These are phyloP conservation scores for Chaetomium olivaceum DNA, from an alignment of 2,329 filamentous ascomycete species.

Conservation along the genomic window DNA sequence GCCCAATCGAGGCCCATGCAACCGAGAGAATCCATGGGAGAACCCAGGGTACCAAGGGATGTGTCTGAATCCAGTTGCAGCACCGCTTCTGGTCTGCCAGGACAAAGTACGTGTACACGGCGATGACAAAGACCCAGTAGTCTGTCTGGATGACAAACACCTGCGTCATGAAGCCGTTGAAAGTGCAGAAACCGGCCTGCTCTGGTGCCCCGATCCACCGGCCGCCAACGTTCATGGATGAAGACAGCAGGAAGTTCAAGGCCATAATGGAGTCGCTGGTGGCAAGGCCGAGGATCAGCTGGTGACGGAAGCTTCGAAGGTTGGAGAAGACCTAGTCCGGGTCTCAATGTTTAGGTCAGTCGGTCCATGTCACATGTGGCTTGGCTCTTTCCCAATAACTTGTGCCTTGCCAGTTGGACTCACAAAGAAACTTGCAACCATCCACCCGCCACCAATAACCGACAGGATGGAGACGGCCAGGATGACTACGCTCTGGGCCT, in stretches of 20 bases:
- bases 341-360: not conserved
- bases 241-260: constrained; percentile 43
- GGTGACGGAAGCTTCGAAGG: constrained; percentile 43
- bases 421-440: constrained; percentile 41
- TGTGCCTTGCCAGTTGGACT: constrained; percentile 11
- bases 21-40: constrained; percentile 42
- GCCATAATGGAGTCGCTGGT: constrained; percentile 45
- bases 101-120: constrained; percentile 44
- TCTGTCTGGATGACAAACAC: constrained; percentile 48
- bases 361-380: not conserved
- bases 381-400: not conserved
- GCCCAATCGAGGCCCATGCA: constrained; percentile 40
- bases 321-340: constrained; percentile 40
- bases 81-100: constrained; percentile 41
- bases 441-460: constrained; percentile 41
- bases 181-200: constrained; percentile 40
- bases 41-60: constrained; percentile 38
- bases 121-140: constrained; percentile 47
- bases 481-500: constrained; percentile 37
- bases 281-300: constrained; percentile 45
- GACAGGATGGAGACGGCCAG: constrained; percentile 40
- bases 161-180: constrained; percentile 47
- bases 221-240: constrained; percentile 40
- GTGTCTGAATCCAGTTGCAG: constrained; percentile 42
- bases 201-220: constrained; percentile 35